phyloP scores from a whole-genome alignment of 2,329 filamentous ascomycete species.

The Ophiostoma sp. region DNA sequence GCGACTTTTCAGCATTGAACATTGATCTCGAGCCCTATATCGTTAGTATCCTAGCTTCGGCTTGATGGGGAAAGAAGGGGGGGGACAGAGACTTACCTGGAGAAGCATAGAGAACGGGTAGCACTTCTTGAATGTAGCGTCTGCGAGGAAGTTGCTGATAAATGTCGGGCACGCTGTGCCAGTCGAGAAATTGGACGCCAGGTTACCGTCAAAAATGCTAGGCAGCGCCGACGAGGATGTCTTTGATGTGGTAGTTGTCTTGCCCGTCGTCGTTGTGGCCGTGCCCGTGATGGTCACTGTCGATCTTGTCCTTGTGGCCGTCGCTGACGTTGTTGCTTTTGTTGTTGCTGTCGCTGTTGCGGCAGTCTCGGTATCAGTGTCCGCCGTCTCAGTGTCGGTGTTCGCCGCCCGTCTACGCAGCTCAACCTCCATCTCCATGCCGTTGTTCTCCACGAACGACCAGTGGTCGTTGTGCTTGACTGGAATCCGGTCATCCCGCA shows the following conservation, averaged over 20 bases:
- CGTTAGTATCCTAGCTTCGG: background rate
- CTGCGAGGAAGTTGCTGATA: slow-evolving; percentile 60
- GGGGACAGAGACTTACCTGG: slow-evolving; percentile 37
- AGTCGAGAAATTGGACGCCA: slow-evolving; percentile 57
- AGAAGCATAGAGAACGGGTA: slow-evolving; percentile 74
- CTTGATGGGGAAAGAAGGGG: background rate
- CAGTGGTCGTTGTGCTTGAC: slow-evolving; percentile 36
- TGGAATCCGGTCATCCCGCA: slow-evolving; percentile 37
- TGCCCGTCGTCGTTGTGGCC: slow-evolving; percentile 20
- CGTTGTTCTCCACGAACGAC: slow-evolving; percentile 37
- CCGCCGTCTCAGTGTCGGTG: slow-evolving; percentile 18
- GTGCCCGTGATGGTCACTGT: slow-evolving; percentile 23
- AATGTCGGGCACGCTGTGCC: slow-evolving; percentile 58
- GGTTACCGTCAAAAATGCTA: slow-evolving; percentile 60
- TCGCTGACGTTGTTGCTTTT: slow-evolving; percentile 21
- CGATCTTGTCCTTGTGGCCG: background rate
- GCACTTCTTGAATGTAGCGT: slow-evolving; percentile 65
- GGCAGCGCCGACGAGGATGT: slow-evolving; percentile 45
- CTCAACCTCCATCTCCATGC: slow-evolving; percentile 27
- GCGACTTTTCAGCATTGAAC: slow-evolving; percentile 70
- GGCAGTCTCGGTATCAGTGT: background rate
- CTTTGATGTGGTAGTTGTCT: slow-evolving; percentile 22
- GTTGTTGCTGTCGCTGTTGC: slow-evolving; percentile 16
- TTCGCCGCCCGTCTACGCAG: slow-evolving; percentile 26
- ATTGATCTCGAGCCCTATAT: slow-evolving; percentile 72